Percentiles rank a stretch among this genome's conserved stretches.
Evolutionary conservation across 805 yeast species (phyloP).

Genomic region (Candida michaelii): DNA sequence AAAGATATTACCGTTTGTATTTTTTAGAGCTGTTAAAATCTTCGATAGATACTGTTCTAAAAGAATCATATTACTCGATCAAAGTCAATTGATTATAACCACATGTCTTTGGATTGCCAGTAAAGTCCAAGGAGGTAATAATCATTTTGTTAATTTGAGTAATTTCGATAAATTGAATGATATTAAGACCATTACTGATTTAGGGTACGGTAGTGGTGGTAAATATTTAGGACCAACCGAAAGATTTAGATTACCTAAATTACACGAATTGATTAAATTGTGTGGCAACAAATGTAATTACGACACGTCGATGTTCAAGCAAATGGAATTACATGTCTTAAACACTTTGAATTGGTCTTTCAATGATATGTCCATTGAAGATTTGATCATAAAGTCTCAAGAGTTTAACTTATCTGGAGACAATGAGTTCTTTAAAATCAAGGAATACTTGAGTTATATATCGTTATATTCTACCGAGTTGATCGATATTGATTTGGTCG

Average conservation of each 20-base stretch:
- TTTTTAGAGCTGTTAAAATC: slow-evolving; percentile 67
- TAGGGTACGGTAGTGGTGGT: slow-evolving; percentile 53
- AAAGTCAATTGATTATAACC: slow-evolving; percentile 86
- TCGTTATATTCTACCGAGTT: slow-evolving; percentile 49
- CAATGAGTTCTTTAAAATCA: slow-evolving; percentile 44
- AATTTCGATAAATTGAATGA: slow-evolving; percentile 23
- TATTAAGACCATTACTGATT: slow-evolving; percentile 34
- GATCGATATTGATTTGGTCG: slow-evolving; percentile 31
- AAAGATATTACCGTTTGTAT: slow-evolving; percentile 65
- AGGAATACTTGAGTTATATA: slow-evolving; percentile 50
- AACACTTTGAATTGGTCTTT: slow-evolving; percentile 61
- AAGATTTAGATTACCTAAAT: slow-evolving; percentile 71
- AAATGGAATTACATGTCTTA: slow-evolving; percentile 56
- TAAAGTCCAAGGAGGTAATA: slow-evolving; percentile 75
- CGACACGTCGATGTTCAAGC: slow-evolving; percentile 48
- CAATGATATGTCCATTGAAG: slow-evolving; percentile 55
- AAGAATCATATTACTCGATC: slow-evolving; percentile 80
- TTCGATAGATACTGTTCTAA: slow-evolving; percentile 91
- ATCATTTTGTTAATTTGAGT: slow-evolving; percentile 55
- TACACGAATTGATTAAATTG: slow-evolving; percentile 66
- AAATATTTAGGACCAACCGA: slow-evolving; percentile 68
- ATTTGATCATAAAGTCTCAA: slow-evolving; percentile 30
- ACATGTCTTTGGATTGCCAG: slow-evolving; percentile 93
- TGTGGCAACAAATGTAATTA: slow-evolving; percentile 66
- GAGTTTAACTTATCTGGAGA: slow-evolving; percentile 30